Evolutionary conservation across 129 eudicot genomes (phyloP), one percentile per base, ranked within the genome.

Genomic region (Lonicera japonica): DNA sequence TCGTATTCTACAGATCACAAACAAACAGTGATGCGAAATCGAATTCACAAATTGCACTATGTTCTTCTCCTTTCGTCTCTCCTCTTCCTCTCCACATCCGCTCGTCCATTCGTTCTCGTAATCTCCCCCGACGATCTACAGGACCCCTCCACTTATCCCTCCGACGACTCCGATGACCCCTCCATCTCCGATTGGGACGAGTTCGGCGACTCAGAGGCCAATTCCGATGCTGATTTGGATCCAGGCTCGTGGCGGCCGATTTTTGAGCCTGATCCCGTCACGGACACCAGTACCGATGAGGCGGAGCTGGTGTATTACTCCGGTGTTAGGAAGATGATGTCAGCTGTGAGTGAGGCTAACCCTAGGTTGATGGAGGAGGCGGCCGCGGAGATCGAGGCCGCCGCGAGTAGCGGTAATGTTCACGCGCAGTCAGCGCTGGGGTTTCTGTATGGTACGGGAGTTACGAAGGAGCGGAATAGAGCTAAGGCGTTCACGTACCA

Each of bases 231-330:
- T 20, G 76, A 79, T 21, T 88, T 92, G 23, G 95, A 87, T 70
- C 88, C 98, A 3, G 98, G 96, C 5, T 77, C 96, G 11, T 92
- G 98, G 98, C 86, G 88, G 17, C 83, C 77, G 1, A 56, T 92
- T 0, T 83, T 92, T 34, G 98, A 92, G 25, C 87, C 89, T 16
- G 70, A 75, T 3, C 13, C 36, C 36, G 36, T 29, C 48, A 23
- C 52, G 6, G 77, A 70, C 54, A 70, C 64, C 17, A 1, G 19
- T 58, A 43, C 50, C 16, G 14, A 43, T 14, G 16, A 43, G 50
- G 16, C 50, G 50, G 77, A 70, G 60, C 68, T 58, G 25, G 0
- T 53, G 63, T 84, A 83, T 23, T 75, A 83, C 60, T 39, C 75
- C 0, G 70, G 75, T 16, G 77, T 87, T 15, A 52, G 65, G 71